Conservation (phyloP, 805 yeast genomes). For the Candida vartiovaarae region DNA sequence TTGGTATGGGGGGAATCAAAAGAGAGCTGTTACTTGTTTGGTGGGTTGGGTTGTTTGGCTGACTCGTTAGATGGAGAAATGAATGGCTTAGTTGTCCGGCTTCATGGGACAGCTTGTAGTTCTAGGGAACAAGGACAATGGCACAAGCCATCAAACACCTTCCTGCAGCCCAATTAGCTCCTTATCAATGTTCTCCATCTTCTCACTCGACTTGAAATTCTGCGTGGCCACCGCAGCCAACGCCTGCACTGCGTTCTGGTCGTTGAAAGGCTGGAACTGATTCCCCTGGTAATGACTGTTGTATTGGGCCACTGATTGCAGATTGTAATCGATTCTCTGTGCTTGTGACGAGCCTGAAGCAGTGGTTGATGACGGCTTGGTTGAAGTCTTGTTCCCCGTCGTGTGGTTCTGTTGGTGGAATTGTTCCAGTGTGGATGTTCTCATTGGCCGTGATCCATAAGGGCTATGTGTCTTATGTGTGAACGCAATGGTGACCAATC, state of each 20-base stretch:
- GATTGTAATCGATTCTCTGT: not conserved
- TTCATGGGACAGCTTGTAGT: no score
- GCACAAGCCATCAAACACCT: not conserved
- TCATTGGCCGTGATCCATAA: slow-evolving; percentile 20
- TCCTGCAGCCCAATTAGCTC: slow-evolving; percentile 18
- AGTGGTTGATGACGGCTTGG: no score
- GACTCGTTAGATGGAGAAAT: no score
- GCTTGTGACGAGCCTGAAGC: not conserved
- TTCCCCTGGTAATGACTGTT: slow-evolving; percentile 3
- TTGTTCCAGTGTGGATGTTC: not conserved
- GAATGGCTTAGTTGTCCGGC: no score
- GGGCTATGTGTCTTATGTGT: slow-evolving; percentile 37
- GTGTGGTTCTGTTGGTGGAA: not conserved
- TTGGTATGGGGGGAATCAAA: no score
- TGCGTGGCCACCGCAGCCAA: slow-evolving; percentile 8
- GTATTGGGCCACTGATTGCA: slow-evolving; percentile 11
- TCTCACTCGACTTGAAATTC: not conserved
- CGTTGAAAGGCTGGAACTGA: slow-evolving; percentile 3
- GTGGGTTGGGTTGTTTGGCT: no score
- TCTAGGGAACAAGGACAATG: no score
- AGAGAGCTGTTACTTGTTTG: no score
- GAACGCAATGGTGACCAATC: slow-evolving; percentile 29
- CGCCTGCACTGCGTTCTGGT: slow-evolving; percentile 11
- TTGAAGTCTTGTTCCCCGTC: no score
- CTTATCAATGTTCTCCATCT: slow-evolving; percentile 20